phyloP scores from a whole-genome alignment of 805 yeast genomes.

The Myxozyma sirexii region DNA sequence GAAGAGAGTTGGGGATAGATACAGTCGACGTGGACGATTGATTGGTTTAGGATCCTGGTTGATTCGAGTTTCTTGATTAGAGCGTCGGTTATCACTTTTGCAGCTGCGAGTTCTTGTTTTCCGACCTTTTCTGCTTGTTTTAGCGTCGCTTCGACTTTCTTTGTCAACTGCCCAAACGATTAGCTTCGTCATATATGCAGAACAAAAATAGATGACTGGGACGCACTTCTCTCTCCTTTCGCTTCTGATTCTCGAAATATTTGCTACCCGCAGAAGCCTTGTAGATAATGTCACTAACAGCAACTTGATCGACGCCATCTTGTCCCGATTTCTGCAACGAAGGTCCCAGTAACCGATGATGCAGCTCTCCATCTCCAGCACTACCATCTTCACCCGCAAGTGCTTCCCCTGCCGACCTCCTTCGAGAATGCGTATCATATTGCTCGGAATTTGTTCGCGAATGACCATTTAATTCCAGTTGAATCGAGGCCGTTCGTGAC shows the following conservation, averaged over 20 bases:
- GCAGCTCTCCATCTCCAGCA: conserved; percentile 19
- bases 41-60: conserved; percentile 32
- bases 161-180: conserved; percentile 12
- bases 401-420: too few species aligned
- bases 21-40: conserved; percentile 39
- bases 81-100: conserved; percentile 18
- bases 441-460: neutral
- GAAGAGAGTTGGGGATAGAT: too few species aligned
- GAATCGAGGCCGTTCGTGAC: conserved; percentile 1
- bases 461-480: neutral
- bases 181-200: neutral
- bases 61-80: conserved; percentile 19
- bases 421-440: neutral
- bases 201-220: neutral
- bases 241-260: conserved; percentile 35
- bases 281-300: conserved; percentile 33
- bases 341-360: conserved; percentile 36
- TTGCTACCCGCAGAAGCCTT: conserved; percentile 36
- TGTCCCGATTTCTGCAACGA: conserved; percentile 36
- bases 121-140: conserved; percentile 14
- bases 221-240: conserved; percentile 27
- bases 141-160: conserved; percentile 18
- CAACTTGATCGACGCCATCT: conserved; percentile 35
- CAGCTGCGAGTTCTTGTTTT: conserved; percentile 25
- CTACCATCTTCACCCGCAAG: neutral